phyloP scores from a whole-genome alignment of 371 early-diverging fungal genomes.

The Apophysomyces trapeziformis region DNA sequence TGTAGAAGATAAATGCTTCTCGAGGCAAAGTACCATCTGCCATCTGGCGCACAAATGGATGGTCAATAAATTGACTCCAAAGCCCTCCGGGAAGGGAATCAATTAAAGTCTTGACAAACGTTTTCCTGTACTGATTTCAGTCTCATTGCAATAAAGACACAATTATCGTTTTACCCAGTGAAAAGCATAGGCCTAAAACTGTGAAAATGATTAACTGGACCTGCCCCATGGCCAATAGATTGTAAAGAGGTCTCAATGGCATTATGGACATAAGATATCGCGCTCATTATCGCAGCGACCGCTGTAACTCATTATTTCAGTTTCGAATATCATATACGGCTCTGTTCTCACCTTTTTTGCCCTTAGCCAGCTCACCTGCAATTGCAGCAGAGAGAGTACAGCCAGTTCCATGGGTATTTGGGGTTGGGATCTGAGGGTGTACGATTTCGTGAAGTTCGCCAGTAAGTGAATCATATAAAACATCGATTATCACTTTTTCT shows the following conservation, averaged over 20 bases:
- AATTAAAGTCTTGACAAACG: constrained; percentile 56
- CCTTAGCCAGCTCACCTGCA: constrained; percentile 70
- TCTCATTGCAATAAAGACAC: neutral
- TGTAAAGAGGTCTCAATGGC: constrained; percentile 58
- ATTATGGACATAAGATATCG: constrained; percentile 58
- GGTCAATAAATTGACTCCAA: constrained; percentile 74
- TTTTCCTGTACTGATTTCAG: constrained; percentile 29
- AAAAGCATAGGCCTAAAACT: constrained; percentile 53
- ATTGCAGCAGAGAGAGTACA: constrained; percentile 88
- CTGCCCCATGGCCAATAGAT: constrained; percentile 68
- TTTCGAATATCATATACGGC: neutral
- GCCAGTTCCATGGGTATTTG: constrained; percentile 86
- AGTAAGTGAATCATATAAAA: constrained; percentile 57
- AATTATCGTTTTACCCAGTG: constrained; percentile 38
- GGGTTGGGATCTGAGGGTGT: constrained; percentile 62
- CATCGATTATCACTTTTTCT: constrained; percentile 56
- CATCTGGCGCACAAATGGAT: constrained; percentile 76
- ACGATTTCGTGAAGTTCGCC: constrained; percentile 49
- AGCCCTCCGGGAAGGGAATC: constrained; percentile 44
- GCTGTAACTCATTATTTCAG: constrained; percentile 32
- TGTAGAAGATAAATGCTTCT: constrained; percentile 74
- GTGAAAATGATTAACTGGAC: constrained; percentile 79
- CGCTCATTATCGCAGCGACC: constrained; percentile 46
- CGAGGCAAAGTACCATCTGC: constrained; percentile 75
- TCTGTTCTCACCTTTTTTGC: constrained; percentile 46